Percentiles rank a stretch among this genome's conserved stretches.
These are phyloP conservation scores for Ophiostoma piceae DNA, from an alignment of 2,329 filamentous ascomycete genomes.

Conservation along the genomic window DNA sequence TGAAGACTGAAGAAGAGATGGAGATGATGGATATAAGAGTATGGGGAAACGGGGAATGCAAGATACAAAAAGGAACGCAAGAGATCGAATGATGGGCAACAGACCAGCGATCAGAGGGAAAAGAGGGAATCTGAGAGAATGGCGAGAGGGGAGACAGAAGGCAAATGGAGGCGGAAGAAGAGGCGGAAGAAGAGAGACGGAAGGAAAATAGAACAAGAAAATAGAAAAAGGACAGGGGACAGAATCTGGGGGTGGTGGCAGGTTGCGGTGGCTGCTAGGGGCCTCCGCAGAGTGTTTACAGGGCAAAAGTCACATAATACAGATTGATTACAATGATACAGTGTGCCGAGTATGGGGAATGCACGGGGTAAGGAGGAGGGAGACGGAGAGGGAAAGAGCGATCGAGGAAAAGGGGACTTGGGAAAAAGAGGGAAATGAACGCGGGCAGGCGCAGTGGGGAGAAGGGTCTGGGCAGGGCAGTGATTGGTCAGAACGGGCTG, in stretches of 20 bases:
- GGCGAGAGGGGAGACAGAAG: background rate
- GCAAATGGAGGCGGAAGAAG: background rate
- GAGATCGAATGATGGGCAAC: background rate
- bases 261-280: background rate
- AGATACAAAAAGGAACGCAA: background rate
- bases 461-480: constrained; percentile 8
- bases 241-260: constrained; percentile 5
- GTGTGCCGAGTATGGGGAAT: background rate
- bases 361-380: background rate
- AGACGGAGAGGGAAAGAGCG: background rate
- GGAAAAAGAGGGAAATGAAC: constrained; percentile 6
- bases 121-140: background rate
- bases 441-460: background rate
- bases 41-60: constrained; percentile 10
- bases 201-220: constrained; percentile 1
- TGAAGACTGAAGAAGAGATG: constrained; percentile 1
- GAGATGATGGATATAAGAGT: constrained; percentile 1
- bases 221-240: background rate
- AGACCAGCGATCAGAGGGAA: background rate
- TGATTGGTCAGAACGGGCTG: background rate
- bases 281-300: constrained; percentile 1
- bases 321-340: background rate
- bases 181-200: background rate
- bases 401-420: background rate
- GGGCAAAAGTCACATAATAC: background rate